Base-by-base conservation (phyloP, 768 basidiomycete species). In the Leucosporidium yakuticum region DNA sequence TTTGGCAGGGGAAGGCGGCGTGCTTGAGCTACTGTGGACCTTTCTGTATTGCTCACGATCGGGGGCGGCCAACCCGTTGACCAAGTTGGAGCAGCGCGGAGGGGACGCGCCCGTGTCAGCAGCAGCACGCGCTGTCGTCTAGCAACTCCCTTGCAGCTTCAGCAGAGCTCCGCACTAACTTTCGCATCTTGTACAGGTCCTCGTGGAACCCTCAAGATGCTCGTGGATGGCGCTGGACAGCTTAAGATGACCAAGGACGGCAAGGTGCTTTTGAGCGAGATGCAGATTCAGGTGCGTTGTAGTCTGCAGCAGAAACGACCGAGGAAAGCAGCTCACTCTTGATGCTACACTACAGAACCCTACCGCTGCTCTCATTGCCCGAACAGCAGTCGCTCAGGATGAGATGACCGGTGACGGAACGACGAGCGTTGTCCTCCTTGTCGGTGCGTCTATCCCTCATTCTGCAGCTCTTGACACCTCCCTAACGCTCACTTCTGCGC, bases 161-260 rank as follows among this genome's bases (percentile, higher is more conserved):
- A 15, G 11, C 39, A 44, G 39, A 44, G 39, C 39, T 44, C 39
- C 39, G 39, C 39, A 44, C 14, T 44, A 44, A 44, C 39, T 44
- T 15, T 44, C 39, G 39, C 39, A 15, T 9, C 14, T 2, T 7
- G 2, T 62, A 60, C 71, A 95, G 94, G 95, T 56, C 96, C 96
- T 25, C 83, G 95, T 80, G 96, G 96, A 67, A 98, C 96, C 0
- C 84, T 97, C 74, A 99, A 99, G 83, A 98, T 99, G 95, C 87
- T 99, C 62, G 96, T 99, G 53, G 96, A 98, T 80, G 96, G 96
- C 65, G 84, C 94, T 20, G 96, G 96, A 15, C 90, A 93, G 81
- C 94, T 99, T 80, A 99, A 98, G 84, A 94, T 99, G 90, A 98
- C 96, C 72, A 99, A 98, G 83, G 96, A 98, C 77, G 96, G 96